Conservation (phyloP, 768 basidiomycete genomes). For the Trametes cinnabarina region DNA sequence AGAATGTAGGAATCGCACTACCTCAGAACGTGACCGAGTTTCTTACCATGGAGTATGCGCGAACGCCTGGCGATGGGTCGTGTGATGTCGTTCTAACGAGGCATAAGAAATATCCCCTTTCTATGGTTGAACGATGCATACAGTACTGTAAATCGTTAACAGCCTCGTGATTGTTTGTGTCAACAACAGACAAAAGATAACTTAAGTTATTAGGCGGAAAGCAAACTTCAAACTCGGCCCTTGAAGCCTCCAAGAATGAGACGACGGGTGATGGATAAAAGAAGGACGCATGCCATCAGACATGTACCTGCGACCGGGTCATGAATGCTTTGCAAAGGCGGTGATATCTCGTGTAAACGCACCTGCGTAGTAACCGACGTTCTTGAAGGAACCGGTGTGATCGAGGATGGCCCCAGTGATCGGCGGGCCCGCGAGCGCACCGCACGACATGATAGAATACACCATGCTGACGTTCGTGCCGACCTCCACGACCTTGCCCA, state of each 20-base stretch:
- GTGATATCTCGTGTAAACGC: too few species aligned
- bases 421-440: conserved; percentile 67
- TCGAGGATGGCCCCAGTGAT: conserved; percentile 68
- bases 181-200: too few species aligned
- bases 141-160: too few species aligned
- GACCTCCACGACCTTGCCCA: conserved; percentile 59
- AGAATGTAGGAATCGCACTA: too few species aligned
- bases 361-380: conserved; percentile 58
- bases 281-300: not conserved
- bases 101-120: too few species aligned
- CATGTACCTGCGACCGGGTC: not conserved
- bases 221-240: not conserved
- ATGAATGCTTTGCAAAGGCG: too few species aligned
- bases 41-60: too few species aligned
- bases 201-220: not conserved
- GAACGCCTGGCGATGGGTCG: too few species aligned
- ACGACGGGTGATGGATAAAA: not conserved
- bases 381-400: conserved; percentile 50
- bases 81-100: too few species aligned
- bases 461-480: conserved; percentile 66
- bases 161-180: too few species aligned
- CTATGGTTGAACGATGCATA: too few species aligned
- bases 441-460: conserved; percentile 56
- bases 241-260: not conserved
- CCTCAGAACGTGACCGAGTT: too few species aligned